Conservation (phyloP, 2,329 filamentous ascomycete species). For the Sclerotinia minor region DNA sequence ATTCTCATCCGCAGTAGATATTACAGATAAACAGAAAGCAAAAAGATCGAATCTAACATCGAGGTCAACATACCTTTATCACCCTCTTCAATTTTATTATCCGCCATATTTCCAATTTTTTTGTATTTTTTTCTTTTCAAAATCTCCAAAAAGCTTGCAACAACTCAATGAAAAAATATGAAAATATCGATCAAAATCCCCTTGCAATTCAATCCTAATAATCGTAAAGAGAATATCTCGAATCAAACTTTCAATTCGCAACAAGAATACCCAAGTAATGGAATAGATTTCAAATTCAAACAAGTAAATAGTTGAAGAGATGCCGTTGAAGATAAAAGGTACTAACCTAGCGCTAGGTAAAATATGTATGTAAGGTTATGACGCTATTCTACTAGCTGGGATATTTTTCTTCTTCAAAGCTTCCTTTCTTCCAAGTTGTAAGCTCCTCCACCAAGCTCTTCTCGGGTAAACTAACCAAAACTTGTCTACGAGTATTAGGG, state of each 20-base stretch:
- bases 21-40: background rate
- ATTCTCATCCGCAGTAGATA: background rate
- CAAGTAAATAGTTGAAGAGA: conserved; percentile 19
- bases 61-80: conserved; percentile 47
- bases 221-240: conserved; percentile 26
- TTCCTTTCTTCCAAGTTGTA: background rate
- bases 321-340: conserved; percentile 31
- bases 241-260: conserved; percentile 35
- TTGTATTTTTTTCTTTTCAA: too few species aligned
- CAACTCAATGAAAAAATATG: background rate
- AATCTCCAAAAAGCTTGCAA: too few species aligned
- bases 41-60: background rate
- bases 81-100: conserved; percentile 51
- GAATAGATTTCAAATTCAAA: too few species aligned
- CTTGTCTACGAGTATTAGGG: too few species aligned
- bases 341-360: conserved; percentile 6
- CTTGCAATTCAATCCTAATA: conserved; percentile 29
- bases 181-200: background rate
- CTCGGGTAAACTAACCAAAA: too few species aligned
- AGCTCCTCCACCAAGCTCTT: background rate
- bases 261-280: conserved; percentile 27
- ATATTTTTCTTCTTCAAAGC: background rate
- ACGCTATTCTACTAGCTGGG: background rate
- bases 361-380: background rate
- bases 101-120: conserved; percentile 43